Conservation (phyloP, 441 rosid species). For the Breynia disticha region DNA sequence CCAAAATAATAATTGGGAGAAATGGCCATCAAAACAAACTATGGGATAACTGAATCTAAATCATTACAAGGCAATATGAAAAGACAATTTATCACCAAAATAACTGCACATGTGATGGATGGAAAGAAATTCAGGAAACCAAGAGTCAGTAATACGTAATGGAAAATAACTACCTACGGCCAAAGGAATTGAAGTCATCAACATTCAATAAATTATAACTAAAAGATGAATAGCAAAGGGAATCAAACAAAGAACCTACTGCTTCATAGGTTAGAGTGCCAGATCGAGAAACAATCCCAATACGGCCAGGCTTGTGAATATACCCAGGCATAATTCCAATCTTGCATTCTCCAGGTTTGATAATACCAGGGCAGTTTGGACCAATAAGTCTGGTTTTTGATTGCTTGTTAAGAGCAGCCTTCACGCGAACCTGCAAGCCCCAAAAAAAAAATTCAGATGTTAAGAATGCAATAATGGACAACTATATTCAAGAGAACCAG, state of each 20-base stretch:
- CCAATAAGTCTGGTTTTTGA: slow-evolving; percentile 81
- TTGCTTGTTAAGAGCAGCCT: slow-evolving; percentile 80
- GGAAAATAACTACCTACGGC: too few species aligned
- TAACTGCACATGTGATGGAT: too few species aligned
- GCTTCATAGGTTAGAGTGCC: slow-evolving; percentile 96
- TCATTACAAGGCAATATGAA: too few species aligned
- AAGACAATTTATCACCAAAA: too few species aligned
- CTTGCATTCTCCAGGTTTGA: slow-evolving; percentile 93
- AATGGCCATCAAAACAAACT: too few species aligned
- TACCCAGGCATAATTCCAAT: slow-evolving; percentile 95
- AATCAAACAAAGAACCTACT: slow-evolving; percentile 26
- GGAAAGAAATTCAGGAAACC: too few species aligned
- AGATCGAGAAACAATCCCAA: slow-evolving; percentile 87
- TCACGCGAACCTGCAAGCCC: slow-evolving; percentile 62
- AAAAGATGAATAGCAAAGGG: not conserved
- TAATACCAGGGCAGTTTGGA: slow-evolving; percentile 92
- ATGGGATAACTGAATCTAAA: too few species aligned
- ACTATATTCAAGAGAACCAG: too few species aligned
- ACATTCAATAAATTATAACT: not conserved
- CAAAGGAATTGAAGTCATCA: not conserved
- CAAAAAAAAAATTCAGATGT: not conserved
- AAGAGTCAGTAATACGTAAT: too few species aligned
- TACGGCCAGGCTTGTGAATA: slow-evolving; percentile 83
- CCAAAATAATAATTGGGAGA: too few species aligned
- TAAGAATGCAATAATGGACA: too few species aligned